phyloP scores from a whole-genome alignment of 2,329 filamentous ascomycete genomes.

The Colletotrichum viniferum region DNA sequence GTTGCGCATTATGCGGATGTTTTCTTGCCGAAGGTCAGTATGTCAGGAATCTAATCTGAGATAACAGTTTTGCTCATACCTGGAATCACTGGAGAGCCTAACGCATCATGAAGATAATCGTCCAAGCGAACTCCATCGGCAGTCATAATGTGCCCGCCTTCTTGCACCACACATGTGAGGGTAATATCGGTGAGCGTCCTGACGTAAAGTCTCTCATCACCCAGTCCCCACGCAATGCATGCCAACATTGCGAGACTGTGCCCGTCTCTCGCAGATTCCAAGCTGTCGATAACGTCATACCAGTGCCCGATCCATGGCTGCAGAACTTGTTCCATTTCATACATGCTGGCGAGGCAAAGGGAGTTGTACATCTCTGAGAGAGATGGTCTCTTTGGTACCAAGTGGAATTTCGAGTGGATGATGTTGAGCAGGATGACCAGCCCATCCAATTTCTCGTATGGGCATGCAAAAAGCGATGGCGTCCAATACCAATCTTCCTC shows the following conservation, averaged over 20 bases:
- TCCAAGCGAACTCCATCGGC: not conserved
- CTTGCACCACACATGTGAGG: not conserved
- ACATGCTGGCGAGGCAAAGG: conserved; percentile 8
- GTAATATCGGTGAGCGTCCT: not conserved
- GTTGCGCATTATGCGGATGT: not conserved
- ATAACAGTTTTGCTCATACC: not conserved
- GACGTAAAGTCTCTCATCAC: conserved; percentile 1
- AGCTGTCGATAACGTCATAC: not conserved
- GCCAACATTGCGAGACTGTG: not conserved
- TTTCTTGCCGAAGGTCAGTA: not conserved
- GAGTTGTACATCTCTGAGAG: not conserved
- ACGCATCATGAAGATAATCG: not conserved
- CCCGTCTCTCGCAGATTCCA: not conserved
- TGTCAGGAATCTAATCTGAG: too few species aligned
- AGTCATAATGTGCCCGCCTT: not conserved
- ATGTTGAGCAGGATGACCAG: conserved; percentile 9
- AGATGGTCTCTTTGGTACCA: not conserved
- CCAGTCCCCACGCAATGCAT: conserved; percentile 6
- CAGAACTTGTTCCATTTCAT: conserved; percentile 9
- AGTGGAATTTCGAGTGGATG: not conserved
- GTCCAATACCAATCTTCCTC: not conserved
- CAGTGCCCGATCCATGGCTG: conserved; percentile 13
- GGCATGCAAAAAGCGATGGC: not conserved
- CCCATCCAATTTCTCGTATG: not conserved
- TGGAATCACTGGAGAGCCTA: conserved; percentile 4